Conservation (phyloP, 331 rosid species). For the Pyrus hybrid region DNA sequence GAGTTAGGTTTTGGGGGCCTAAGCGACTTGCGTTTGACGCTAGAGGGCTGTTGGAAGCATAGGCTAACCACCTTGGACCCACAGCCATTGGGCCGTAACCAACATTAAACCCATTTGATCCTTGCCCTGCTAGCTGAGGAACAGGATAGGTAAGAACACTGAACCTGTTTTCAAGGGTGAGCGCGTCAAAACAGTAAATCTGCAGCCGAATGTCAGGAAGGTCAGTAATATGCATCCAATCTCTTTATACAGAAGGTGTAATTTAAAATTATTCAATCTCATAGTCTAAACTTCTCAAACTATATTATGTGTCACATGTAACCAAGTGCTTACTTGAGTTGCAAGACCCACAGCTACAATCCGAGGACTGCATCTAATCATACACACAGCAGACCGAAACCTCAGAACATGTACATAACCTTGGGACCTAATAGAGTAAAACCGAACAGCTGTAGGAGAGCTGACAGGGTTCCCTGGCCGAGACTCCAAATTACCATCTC, state of each 20-base stretch:
- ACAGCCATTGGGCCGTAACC: conserved; percentile 95
- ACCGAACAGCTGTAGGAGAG: conserved; percentile 73
- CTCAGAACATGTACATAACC: conserved; percentile 73
- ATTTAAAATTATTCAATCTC: not conserved
- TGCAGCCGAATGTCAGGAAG: conserved; percentile 33
- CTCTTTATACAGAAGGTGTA: not conserved
- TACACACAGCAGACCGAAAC: conserved; percentile 70
- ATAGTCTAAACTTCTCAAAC: not conserved
- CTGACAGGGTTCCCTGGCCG: conserved; percentile 36
- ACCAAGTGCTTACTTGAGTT: conserved; percentile 53
- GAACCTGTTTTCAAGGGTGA: conserved; percentile 67
- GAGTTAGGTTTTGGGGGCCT: conserved; percentile 64
- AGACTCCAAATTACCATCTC: conserved; percentile 34
- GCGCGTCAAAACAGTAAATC: conserved; percentile 83
- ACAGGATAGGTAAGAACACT: conserved; percentile 82
- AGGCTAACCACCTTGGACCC: conserved; percentile 96
- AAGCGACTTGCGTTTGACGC: conserved; percentile 53
- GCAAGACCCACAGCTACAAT: conserved; percentile 89
- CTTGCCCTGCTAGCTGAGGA: conserved; percentile 73
- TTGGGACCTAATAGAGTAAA: conserved; percentile 75
- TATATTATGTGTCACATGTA: not conserved
- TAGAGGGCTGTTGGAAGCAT: conserved; percentile 63
- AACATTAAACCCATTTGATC: conserved; percentile 57
- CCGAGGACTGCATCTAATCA: conserved; percentile 85
- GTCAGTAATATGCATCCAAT: not conserved